phyloP scores from a whole-genome alignment of 2,329 filamentous ascomycete genomes.

The Neoscytalidium dimidiatum region DNA sequence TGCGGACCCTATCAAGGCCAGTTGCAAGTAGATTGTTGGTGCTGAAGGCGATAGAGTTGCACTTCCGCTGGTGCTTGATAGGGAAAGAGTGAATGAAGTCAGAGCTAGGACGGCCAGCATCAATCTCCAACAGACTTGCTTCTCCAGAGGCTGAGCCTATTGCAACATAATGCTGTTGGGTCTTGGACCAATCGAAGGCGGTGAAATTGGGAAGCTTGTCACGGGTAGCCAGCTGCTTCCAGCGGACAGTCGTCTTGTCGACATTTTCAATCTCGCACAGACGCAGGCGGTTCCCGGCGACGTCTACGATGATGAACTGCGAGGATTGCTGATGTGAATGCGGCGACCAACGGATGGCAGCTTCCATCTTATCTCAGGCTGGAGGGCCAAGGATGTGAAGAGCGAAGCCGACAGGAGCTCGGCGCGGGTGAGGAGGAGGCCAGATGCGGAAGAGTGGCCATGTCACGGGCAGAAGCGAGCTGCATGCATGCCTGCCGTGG shows the following conservation, averaged over 20 bases:
- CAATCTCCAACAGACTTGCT: conserved; percentile 72
- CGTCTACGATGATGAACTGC: conserved; percentile 64
- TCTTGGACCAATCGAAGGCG: conserved; percentile 67
- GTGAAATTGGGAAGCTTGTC: conserved; percentile 62
- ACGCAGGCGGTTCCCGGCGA: conserved; percentile 59
- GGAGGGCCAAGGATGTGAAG: no score
- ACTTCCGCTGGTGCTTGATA: conserved; percentile 74
- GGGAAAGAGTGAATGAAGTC: conserved; percentile 63
- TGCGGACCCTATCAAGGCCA: conserved; percentile 76
- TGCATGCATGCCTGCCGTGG: not conserved
- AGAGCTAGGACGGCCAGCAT: conserved; percentile 56
- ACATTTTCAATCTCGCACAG: conserved; percentile 53
- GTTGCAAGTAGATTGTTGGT: conserved; percentile 71
- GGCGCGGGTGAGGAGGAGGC: not conserved
- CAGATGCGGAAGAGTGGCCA: not conserved
- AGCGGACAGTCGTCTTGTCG: conserved; percentile 44
- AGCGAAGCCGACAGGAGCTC: not conserved
- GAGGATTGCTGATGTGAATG: conserved; percentile 54
- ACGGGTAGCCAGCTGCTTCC: conserved; percentile 55
- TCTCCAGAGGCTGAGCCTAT: conserved; percentile 75
- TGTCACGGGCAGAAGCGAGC: conserved; percentile 11
- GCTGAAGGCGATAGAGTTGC: conserved; percentile 80
- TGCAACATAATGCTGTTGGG: conserved; percentile 66
- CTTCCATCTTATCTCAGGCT: conserved; percentile 50
- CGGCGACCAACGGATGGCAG: conserved; percentile 65